Evolutionary conservation across 106 monocot genomes (phyloP), one percentile per base, ranked within the genome.

Genomic region (Triglochin maritima): DNA sequence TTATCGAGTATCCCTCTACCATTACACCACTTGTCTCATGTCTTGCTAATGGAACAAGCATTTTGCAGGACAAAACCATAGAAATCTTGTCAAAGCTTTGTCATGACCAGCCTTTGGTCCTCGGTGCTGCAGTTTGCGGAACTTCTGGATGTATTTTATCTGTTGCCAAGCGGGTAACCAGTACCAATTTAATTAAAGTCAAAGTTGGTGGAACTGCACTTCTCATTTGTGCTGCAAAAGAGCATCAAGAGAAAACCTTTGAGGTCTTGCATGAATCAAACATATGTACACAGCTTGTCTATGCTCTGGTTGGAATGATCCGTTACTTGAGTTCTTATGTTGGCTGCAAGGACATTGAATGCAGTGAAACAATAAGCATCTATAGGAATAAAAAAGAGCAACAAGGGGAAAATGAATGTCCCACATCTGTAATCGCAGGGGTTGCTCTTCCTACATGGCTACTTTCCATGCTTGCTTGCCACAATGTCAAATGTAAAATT

Each of bases 21-120:
- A 79, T 99, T 46, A 17, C 65, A 60, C 86, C 98, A 62, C 60
- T 99, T 17, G 84, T 89, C 59, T 79, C 84, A 57, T 89, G 89
- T 68, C 65, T 88, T 62, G 82, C 92, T 68, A 69, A 86, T 75
- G 88, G 83, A 71, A 64, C 82, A 50, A 66, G 84, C 4, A 56
- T 72, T 44, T 71, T 86, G 56, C 98, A 99, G 79, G 88, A 99
- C 69, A 92, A 89, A 82, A 80, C 92, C 44, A 85, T 99, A 60
- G 88, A 99, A 76, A 72, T 99, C 62, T 66, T 92, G 29, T 89
- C 89, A 55, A 89, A 79, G 64, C 76, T 99, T 5, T 92, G 92
- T 56, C 60, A 47, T 59, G 84, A 83, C 59, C 86, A 92, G 64
- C 75, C 84, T 67, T 50, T 50, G 71, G 70, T 81, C 71, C 48